Evolutionary conservation across 495 filamentous ascomycete genomes (phyloP).

Genomic region (Extremus antarcticus): DNA sequence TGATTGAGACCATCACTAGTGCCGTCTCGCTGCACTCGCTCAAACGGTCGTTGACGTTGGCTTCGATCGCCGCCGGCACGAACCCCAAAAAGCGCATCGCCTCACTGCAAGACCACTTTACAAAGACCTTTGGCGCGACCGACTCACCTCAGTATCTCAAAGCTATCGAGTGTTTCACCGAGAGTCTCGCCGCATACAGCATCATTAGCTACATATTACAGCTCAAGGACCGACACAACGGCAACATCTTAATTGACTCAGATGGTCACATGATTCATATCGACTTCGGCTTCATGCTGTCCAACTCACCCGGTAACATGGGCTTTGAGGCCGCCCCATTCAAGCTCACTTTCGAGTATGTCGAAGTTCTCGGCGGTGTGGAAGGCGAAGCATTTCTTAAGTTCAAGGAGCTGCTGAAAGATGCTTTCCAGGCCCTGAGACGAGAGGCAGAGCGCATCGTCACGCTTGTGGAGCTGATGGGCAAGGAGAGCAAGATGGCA

Average conservation of each 20-base stretch:
- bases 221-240: slow-evolving; percentile 72
- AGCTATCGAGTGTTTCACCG: slow-evolving; percentile 58
- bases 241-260: slow-evolving; percentile 68
- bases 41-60: slow-evolving; percentile 61
- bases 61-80: slow-evolving; percentile 50
- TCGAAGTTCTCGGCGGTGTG: slow-evolving; percentile 61
- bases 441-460: slow-evolving; percentile 62
- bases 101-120: slow-evolving; percentile 63
- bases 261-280: slow-evolving; percentile 73
- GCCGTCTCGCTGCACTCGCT: slow-evolving; percentile 66
- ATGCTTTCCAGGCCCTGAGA: slow-evolving; percentile 62
- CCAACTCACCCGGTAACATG: slow-evolving; percentile 63
- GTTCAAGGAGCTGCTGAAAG: slow-evolving; percentile 61
- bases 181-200: slow-evolving; percentile 63
- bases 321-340: slow-evolving; percentile 72
- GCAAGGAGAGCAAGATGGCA: slow-evolving; percentile 62
- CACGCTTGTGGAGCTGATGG: slow-evolving; percentile 66
- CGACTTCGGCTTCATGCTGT: slow-evolving; percentile 75
- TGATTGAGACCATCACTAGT: slow-evolving; percentile 73
- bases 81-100: slow-evolving; percentile 59
- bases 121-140: slow-evolving; percentile 57
- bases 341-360: slow-evolving; percentile 67
- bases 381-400: slow-evolving; percentile 50
- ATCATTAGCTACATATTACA: slow-evolving; percentile 66
- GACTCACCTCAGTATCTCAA: slow-evolving; percentile 50